phyloP scores from a whole-genome alignment of 805 yeast genomes.

The Yamadazyma paraphyllophila region DNA sequence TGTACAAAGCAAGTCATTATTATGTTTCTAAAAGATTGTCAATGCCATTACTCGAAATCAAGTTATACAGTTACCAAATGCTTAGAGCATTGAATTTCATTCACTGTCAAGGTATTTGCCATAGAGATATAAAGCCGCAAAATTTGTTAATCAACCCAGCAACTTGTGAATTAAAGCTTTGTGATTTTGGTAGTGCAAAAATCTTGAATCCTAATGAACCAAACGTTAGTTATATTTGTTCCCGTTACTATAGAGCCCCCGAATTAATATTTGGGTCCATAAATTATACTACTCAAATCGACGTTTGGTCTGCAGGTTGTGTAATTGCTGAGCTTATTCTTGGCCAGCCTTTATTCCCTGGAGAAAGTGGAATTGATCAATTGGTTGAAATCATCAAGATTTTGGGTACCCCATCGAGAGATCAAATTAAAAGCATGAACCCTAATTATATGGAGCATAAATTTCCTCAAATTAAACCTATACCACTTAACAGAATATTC shows the following conservation, averaged over 20 bases:
- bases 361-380: slow-evolving; percentile 97
- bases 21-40: slow-evolving; percentile 66
- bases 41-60: slow-evolving; percentile 89
- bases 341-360: slow-evolving; percentile 97
- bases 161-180: slow-evolving; percentile 80
- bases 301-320: slow-evolving; percentile 97
- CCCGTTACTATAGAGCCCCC: slow-evolving; percentile 96
- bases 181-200: slow-evolving; percentile 97
- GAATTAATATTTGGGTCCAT: slow-evolving; percentile 97
- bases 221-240: slow-evolving; percentile 93
- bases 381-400: slow-evolving; percentile 94
- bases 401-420: slow-evolving; percentile 91
- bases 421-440: slow-evolving; percentile 91
- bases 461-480: slow-evolving; percentile 83
- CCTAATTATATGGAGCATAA: slow-evolving; percentile 97
- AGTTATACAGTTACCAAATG: slow-evolving; percentile 77
- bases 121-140: slow-evolving; percentile 90
- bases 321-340: slow-evolving; percentile 95
- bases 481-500: slow-evolving; percentile 67
- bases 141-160: slow-evolving; percentile 84
- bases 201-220: slow-evolving; percentile 87
- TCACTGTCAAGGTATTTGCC: slow-evolving; percentile 80
- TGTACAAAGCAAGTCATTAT: slow-evolving; percentile 86
- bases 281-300: slow-evolving; percentile 93
- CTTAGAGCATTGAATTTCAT: slow-evolving; percentile 76